Evolutionary conservation across 1,284 basidiomycete species (phyloP).

Genomic region (Mrakiaceae sp.): DNA sequence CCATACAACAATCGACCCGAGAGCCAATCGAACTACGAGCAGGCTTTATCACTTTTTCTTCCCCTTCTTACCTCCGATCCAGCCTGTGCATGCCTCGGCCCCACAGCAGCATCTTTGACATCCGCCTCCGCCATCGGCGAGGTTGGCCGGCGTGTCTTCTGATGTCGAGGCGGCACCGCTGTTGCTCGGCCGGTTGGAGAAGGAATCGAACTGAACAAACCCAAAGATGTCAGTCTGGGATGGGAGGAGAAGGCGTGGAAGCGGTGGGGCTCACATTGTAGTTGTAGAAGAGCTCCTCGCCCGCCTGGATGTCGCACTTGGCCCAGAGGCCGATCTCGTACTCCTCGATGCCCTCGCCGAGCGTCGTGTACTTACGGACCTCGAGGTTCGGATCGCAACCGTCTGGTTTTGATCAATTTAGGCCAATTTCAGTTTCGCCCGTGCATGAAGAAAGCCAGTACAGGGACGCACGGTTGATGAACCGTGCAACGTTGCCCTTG

Average conservation of each 20-base stretch:
- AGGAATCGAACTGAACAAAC: constrained; percentile 9
- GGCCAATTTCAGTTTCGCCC: not conserved
- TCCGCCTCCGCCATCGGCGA: not conserved
- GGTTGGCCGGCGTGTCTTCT: not conserved
- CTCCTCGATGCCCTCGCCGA: constrained; percentile 36
- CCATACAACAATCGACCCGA: no score
- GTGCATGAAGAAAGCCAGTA: not conserved
- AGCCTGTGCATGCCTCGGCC: constrained; percentile 3
- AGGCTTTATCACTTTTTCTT: no score
- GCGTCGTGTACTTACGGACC: constrained; percentile 32
- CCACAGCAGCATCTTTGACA: constrained; percentile 11
- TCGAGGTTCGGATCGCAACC: constrained; percentile 36
- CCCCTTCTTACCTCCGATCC: constrained; percentile 5
- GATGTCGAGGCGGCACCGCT: not conserved
- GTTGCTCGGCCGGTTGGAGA: constrained; percentile 4
- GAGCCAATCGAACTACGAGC: no score
- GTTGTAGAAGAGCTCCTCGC: constrained; percentile 38
- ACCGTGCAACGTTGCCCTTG: constrained; percentile 38
- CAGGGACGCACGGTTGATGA: constrained; percentile 34
- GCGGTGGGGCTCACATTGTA: constrained; percentile 29
- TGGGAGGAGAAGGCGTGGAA: not conserved
- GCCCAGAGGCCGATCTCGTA: constrained; percentile 39
- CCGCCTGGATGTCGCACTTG: constrained; percentile 32
- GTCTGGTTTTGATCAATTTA: constrained; percentile 17
- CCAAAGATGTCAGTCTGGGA: not conserved